A percentile compares a stretch with the other conserved stretches of the same genome.
These are phyloP conservation scores for Filobasidium floriforme DNA, from an alignment of 768 basidiomycete genomes.

Conservation along the genomic window DNA sequence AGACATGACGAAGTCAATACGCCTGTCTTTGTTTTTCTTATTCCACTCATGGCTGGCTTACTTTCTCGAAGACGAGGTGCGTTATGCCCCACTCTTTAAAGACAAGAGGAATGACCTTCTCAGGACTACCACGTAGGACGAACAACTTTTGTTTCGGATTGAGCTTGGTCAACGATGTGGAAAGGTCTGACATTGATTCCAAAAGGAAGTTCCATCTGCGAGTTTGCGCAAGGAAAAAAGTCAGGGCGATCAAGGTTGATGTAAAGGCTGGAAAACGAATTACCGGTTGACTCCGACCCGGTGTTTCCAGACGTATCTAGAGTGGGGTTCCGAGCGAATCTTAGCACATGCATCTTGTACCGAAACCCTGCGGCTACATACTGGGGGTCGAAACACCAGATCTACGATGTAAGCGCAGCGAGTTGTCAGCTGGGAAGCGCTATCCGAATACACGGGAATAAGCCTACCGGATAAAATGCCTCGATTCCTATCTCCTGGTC, in stretches of 20 bases:
- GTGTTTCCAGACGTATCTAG: conserved; percentile 38
- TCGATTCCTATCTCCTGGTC: conserved; percentile 16
- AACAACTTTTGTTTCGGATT: conserved; percentile 40
- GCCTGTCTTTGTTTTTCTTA: too few species aligned
- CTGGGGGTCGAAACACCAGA: conserved; percentile 42
- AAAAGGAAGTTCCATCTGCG: conserved; percentile 34
- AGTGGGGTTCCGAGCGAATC: neutral
- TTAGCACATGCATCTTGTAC: too few species aligned
- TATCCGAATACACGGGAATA: neutral
- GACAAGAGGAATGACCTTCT: conserved; percentile 36
- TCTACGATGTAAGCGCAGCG: neutral
- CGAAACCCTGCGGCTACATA: too few species aligned
- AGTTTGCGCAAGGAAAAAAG: neutral
- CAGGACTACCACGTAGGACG: conserved; percentile 42
- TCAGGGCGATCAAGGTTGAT: conserved; percentile 11
- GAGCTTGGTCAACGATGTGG: conserved; percentile 31
- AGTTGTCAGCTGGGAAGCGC: neutral
- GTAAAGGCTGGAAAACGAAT: neutral
- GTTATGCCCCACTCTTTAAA: conserved; percentile 46
- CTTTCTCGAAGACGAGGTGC: conserved; percentile 44
- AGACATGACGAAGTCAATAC: too few species aligned
- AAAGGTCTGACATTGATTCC: conserved; percentile 40
- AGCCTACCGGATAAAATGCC: conserved; percentile 31
- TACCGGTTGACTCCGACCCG: conserved; percentile 43
- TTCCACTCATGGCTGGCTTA: too few species aligned